These are phyloP conservation scores for Ophiocordyceps camponoti-rufipedis DNA, from an alignment of 2,329 filamentous ascomycete species.

Conservation along the genomic window DNA sequence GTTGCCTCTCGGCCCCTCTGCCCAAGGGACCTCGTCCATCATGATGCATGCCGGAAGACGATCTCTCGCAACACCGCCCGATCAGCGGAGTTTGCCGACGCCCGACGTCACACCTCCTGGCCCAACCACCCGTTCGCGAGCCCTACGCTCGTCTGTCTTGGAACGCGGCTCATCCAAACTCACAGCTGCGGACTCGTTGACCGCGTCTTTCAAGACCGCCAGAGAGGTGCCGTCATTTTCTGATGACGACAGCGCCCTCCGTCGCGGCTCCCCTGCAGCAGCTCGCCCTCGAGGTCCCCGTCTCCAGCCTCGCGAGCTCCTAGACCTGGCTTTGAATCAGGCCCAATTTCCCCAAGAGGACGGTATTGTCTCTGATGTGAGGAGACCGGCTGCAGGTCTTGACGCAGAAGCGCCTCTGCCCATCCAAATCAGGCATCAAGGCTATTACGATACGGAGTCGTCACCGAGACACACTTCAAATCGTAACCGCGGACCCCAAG, in stretches of 20 bases:
- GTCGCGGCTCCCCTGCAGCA: conserved; percentile 2
- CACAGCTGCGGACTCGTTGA: conserved; percentile 40
- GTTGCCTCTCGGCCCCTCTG: conserved; percentile 17
- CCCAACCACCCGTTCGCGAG: conserved; percentile 21
- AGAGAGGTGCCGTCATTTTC: conserved; percentile 45
- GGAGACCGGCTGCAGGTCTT: background rate
- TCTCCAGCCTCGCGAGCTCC: conserved; percentile 11
- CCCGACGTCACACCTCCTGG: conserved; percentile 60
- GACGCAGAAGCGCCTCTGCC: background rate
- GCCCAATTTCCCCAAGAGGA: background rate
- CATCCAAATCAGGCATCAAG: background rate
- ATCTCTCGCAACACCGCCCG: conserved; percentile 40
- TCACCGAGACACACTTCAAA: conserved; percentile 11
- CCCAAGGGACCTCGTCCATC: conserved; percentile 19
- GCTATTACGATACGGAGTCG: conserved; percentile 3
- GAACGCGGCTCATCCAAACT: conserved; percentile 33
- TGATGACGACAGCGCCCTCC: conserved; percentile 35
- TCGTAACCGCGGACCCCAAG: conserved; percentile 7
- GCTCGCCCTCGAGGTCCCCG: background rate
- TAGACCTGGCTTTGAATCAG: background rate
- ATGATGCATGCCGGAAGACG: conserved; percentile 16
- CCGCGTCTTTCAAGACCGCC: conserved; percentile 57
- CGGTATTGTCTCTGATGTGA: background rate
- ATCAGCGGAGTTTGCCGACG: conserved; percentile 51
- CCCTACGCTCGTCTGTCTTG: conserved; percentile 24